These are phyloP conservation scores for Lactarius sp. DNA, from an alignment of 768 basidiomycete genomes.

Conservation along the genomic window DNA sequence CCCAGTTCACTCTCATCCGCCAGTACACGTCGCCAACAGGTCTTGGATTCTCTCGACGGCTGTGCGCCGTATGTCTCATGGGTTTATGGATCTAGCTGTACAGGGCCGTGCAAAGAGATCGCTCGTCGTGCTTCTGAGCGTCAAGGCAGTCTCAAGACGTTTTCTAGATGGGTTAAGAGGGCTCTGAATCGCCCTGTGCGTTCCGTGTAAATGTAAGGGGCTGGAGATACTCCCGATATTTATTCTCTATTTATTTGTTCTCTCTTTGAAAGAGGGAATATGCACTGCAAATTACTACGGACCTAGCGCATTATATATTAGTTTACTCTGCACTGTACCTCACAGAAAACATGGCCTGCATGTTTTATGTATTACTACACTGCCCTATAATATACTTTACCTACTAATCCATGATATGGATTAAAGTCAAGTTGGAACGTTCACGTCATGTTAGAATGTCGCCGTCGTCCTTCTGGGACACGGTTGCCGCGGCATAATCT, in stretches of 20 bases:
- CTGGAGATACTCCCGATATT: not conserved
- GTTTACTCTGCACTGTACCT: not conserved
- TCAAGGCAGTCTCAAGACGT: not conserved
- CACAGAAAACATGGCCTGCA: not conserved
- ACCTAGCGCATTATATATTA: not conserved
- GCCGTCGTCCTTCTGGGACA: too few relatives aligned
- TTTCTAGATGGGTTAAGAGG: conserved; percentile 12
- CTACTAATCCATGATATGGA: too few relatives aligned
- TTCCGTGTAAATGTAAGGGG: not conserved
- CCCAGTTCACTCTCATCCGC: conserved; percentile 1
- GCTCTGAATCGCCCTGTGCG: conserved; percentile 1
- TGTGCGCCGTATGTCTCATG: conserved; percentile 8
- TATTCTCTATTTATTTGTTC: conserved; percentile 13
- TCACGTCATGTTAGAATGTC: too few relatives aligned
- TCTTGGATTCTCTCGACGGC: not conserved
- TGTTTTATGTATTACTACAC: too few relatives aligned
- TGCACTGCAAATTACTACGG: not conserved
- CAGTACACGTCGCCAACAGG: conserved; percentile 10
- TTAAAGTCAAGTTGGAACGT: too few relatives aligned
- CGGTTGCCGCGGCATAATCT: too few relatives aligned
- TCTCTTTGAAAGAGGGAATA: conserved; percentile 1
- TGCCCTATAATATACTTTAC: not conserved
- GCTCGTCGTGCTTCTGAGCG: not conserved
- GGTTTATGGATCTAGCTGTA: not conserved
- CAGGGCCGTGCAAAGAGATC: not conserved